Evolutionary conservation across 306 rosid species (phyloP).

Genomic region (Vigna unguiculata): DNA sequence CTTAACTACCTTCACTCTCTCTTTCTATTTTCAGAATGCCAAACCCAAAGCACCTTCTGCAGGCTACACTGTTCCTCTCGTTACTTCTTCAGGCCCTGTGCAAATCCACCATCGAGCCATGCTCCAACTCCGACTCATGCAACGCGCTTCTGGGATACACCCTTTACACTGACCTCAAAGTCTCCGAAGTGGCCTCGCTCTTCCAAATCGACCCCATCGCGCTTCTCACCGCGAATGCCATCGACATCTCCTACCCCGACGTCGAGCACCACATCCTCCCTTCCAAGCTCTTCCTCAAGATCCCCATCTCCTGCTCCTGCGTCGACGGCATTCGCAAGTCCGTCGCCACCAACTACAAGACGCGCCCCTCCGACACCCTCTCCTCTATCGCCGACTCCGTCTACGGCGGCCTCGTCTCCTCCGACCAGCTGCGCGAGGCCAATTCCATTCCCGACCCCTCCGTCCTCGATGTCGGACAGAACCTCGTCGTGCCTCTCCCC

Average conservation of each 20-base stretch:
- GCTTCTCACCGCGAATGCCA: constrained; percentile 84
- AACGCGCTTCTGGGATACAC: constrained; percentile 90
- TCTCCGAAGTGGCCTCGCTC: constrained; percentile 90
- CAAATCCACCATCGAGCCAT: constrained; percentile 98
- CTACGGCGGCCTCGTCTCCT: constrained; percentile 82
- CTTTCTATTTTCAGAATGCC: neutral
- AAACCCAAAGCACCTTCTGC: neutral
- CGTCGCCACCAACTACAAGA: constrained; percentile 76
- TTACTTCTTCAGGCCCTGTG: constrained; percentile 43
- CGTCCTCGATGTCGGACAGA: constrained; percentile 84
- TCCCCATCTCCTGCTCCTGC: constrained; percentile 86
- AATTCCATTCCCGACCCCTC: constrained; percentile 79
- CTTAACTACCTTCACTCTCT: too few relatives aligned
- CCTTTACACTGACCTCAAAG: constrained; percentile 92
- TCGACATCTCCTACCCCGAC: constrained; percentile 93
- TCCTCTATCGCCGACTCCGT: constrained; percentile 77
- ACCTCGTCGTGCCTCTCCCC: constrained; percentile 85
- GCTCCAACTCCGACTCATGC: constrained; percentile 86
- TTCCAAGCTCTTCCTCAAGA: constrained; percentile 74
- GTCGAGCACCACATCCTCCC: constrained; percentile 96
- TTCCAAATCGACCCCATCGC: constrained; percentile 90
- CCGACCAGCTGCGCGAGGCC: constrained; percentile 93
- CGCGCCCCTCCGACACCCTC: constrained; percentile 84
- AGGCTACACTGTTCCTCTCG: neutral
- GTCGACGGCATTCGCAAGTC: constrained; percentile 95